Conservation (phyloP, 495 filamentous ascomycete species). For the Aspergillus incahuasiensis region DNA sequence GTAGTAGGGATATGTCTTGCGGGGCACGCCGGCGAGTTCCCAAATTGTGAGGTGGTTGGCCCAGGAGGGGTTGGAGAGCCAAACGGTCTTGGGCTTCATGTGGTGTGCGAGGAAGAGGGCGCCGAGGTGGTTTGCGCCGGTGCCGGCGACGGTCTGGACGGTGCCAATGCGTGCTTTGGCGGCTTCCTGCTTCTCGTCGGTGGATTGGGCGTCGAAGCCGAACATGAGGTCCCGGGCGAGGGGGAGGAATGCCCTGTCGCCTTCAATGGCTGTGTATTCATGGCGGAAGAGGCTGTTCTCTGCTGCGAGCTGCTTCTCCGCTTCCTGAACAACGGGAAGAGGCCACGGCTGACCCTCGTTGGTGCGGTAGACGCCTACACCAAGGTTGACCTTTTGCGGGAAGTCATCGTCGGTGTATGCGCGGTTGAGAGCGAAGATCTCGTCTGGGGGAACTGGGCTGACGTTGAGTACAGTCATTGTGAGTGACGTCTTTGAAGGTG, state of each 20-base stretch:
- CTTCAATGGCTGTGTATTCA: conserved; percentile 47
- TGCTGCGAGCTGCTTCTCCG: conserved; percentile 35
- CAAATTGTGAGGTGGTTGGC: conserved; percentile 48
- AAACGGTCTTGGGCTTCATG: conserved; percentile 43
- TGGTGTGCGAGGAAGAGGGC: conserved; percentile 70
- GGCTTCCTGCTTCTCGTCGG: conserved; percentile 21
- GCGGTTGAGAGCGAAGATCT: conserved; percentile 46
- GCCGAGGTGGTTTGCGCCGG: conserved; percentile 84
- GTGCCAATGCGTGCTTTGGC: conserved; percentile 38
- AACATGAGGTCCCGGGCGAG: conserved; percentile 46
- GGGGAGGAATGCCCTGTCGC: conserved; percentile 39
- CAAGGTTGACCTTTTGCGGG: conserved; percentile 47
- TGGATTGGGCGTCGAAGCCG: conserved; percentile 33
- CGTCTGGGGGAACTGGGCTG: conserved; percentile 41
- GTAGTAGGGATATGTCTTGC: conserved; percentile 49
- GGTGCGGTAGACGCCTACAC: conserved; percentile 48
- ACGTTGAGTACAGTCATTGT: conserved; percentile 35
- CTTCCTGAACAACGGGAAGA: conserved; percentile 42
- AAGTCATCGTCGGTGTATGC: conserved; percentile 36
- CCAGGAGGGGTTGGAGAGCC: conserved; percentile 49
- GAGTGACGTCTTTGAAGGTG: conserved; percentile 2
- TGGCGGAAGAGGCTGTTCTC: conserved; percentile 41
- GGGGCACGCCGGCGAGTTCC: conserved; percentile 39
- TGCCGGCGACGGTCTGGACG: conserved; percentile 83
- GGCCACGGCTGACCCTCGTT: conserved; percentile 52